Conservation (phyloP, 257 asterid genomes). For the Jaltomata sinuosa region DNA sequence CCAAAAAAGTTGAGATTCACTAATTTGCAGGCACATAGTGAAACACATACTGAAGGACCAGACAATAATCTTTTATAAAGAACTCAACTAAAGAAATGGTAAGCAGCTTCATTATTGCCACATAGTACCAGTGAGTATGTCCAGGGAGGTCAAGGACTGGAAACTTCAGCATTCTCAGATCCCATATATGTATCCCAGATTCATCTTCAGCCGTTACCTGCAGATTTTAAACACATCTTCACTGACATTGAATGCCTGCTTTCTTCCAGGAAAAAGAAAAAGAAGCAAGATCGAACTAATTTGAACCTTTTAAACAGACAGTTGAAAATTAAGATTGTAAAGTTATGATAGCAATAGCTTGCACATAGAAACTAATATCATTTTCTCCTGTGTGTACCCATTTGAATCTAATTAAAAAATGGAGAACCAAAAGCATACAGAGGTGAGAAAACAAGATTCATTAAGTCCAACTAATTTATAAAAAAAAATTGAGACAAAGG, state of each 20-base stretch:
- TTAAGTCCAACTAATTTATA: not conserved
- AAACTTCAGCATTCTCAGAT: conserved; percentile 63
- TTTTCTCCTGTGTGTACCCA: not conserved
- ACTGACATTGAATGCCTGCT: not conserved
- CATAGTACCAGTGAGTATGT: conserved; percentile 88
- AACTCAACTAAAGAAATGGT: not conserved
- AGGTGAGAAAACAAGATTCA: not conserved
- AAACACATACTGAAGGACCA: not conserved
- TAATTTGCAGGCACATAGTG: not conserved
- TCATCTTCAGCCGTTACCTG: conserved; percentile 99
- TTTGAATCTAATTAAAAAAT: not conserved
- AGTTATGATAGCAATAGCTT: not conserved
- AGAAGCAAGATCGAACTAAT: not conserved
- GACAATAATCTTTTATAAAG: not conserved
- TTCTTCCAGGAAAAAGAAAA: not conserved
- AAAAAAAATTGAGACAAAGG: no score
- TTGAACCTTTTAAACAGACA: not conserved
- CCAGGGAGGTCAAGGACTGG: conserved; percentile 92
- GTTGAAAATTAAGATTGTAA: not conserved
- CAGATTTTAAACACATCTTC: conserved; percentile 9
- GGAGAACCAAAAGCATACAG: not conserved
- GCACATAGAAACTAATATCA: not conserved
- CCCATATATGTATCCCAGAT: conserved; percentile 91
- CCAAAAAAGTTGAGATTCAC: not conserved
- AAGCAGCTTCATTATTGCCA: not conserved